These are phyloP conservation scores for Verticillium nonalfalfae DNA, from an alignment of 2,329 filamentous ascomycete genomes.

Conservation along the genomic window DNA sequence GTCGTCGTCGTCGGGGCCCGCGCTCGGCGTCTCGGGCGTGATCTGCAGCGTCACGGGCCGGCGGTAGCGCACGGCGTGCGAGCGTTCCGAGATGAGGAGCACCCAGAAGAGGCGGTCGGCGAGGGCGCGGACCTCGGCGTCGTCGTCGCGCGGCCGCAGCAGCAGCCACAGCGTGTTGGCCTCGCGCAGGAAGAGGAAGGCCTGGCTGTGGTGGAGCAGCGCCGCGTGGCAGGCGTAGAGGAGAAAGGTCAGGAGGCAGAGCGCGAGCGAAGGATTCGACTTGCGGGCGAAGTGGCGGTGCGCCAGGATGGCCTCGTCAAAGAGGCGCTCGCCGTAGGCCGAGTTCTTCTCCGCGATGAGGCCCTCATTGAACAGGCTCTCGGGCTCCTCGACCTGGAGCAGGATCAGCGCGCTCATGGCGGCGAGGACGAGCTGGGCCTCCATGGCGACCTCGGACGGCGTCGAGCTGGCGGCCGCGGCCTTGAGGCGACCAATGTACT, in stretches of 20 bases:
- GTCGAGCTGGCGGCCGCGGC: slow-evolving; percentile 9
- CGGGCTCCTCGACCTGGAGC: slow-evolving; percentile 31
- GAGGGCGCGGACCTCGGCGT: slow-evolving; percentile 16
- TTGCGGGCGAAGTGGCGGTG: slow-evolving; percentile 25
- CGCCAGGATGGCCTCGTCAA: slow-evolving; percentile 26
- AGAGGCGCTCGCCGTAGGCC: slow-evolving; percentile 28
- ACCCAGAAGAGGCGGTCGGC: slow-evolving; percentile 35
- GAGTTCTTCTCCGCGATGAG: slow-evolving; percentile 26
- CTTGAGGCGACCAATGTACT: slow-evolving; percentile 26
- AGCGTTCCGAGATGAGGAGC: slow-evolving; percentile 33
- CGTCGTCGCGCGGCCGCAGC: slow-evolving; percentile 20
- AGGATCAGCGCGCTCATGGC: slow-evolving; percentile 34
- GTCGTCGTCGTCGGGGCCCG: slow-evolving; percentile 23
- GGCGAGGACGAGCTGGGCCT: slow-evolving; percentile 28
- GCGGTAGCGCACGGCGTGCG: slow-evolving; percentile 36
- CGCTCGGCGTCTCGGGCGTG: slow-evolving; percentile 22
- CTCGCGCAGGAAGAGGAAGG: slow-evolving; percentile 35
- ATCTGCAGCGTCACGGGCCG: slow-evolving; percentile 36
- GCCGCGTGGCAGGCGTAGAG: slow-evolving; percentile 36
- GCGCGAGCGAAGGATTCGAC: slow-evolving; percentile 28
- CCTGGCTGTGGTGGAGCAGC: slow-evolving; percentile 34
- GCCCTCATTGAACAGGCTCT: slow-evolving; percentile 21
- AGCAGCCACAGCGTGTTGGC: slow-evolving; percentile 33
- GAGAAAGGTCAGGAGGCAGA: slow-evolving; percentile 34
- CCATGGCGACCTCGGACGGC: slow-evolving; percentile 18